Base-by-base conservation (phyloP, 805 yeast genomes). In the Sporopachydermia quercuum region DNA sequence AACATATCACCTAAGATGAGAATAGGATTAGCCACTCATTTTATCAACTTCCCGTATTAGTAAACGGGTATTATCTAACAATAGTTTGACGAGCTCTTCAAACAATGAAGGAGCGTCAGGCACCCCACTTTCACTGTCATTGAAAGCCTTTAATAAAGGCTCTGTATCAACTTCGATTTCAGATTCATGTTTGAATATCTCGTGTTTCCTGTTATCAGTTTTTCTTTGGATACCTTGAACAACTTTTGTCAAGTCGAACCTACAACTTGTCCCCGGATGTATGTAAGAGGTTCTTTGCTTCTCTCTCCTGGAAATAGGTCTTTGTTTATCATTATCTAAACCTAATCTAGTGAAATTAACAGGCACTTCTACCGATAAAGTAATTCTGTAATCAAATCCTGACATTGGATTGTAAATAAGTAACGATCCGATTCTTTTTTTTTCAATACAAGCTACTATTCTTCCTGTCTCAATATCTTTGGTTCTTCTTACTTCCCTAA, bases 291-390 rank as follows among this genome's bases (percentile, higher is more conserved):
- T 66, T 45, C 96, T 67, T 48, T 78, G 76, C 57, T 86, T 86
- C 42, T 72, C 71, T 51, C 96, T 65, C 35, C 72, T 70, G 43
- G 70, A 52, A 16, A 67, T 62, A 4, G 80, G 78, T 42, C 68
- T 61, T 52, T 69, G 63, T 50, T 69, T 61, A 53, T 65, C 64
- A 57, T 71, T 51, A 63, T 68, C 59, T 70, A 54, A 78, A 48
- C 61, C 76, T 57, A 23, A 8, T 23, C n/a, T 23, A 23, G 30
- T n/a, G 30, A 23, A 75, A 23, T 71, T 68, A 16, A 72, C 70
- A 1, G 95, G 95, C 43, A 77, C 55, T 71, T 86, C 96, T 18
- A 81, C 57, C 33, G 84, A 74, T 46, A 87, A 60, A 4, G 93
- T 76, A 30, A 86, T 61, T 48, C 94, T 69, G 48, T 78, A 64